These are phyloP conservation scores for Fusarium verticillioides DNA, from an alignment of 2,329 filamentous ascomycete genomes.

Conservation along the genomic window DNA sequence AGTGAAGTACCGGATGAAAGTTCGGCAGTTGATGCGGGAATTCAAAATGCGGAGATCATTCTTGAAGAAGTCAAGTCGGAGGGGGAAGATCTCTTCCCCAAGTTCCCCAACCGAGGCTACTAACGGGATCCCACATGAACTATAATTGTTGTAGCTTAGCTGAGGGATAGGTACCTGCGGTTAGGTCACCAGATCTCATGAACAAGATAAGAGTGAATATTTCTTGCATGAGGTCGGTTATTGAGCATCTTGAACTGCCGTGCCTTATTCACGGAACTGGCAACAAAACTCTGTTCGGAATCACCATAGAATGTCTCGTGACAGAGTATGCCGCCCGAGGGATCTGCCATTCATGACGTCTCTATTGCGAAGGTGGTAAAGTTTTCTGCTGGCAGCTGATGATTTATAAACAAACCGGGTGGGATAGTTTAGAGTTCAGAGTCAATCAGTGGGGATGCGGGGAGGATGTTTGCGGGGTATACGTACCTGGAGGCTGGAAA, in stretches of 20 bases:
- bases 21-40: background rate
- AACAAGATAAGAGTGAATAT: background rate
- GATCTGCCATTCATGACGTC: accelerated
- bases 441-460: background rate
- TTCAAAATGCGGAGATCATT: background rate
- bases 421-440: background rate
- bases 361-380: accelerated
- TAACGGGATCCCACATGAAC: background rate
- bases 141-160: background rate
- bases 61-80: background rate
- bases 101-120: background rate
- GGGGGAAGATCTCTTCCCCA: background rate
- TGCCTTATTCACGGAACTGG: background rate
- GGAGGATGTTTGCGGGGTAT: background rate
- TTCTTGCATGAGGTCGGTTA: background rate
- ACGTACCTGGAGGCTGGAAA: background rate
- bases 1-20: background rate
- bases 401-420: background rate
- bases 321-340: too few species aligned
- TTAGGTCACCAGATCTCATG: background rate
- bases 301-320: accelerated
- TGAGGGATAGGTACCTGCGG: accelerated
- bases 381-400: background rate
- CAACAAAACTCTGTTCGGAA: accelerated
- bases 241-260: background rate